Percentiles rank a stretch among this genome's conserved stretches.
These are phyloP conservation scores for Syzygium oleosum DNA, from an alignment of 345 rosid genomes.

Conservation along the genomic window DNA sequence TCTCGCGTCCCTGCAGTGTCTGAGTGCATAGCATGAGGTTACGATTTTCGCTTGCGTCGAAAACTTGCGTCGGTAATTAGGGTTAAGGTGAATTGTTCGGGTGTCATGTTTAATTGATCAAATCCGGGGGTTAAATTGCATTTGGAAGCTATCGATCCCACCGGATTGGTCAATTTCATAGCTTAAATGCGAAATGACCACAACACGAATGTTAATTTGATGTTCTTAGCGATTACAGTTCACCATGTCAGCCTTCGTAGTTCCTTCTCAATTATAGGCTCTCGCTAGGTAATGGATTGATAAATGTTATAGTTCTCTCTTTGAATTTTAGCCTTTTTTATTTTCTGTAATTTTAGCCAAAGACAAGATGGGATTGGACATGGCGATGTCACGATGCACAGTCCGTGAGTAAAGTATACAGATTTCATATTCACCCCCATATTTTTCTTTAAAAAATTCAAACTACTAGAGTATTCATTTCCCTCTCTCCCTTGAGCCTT, in stretches of 20 bases:
- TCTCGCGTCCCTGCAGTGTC: background rate
- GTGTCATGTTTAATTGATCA: background rate
- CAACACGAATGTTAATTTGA: rapidly evolving
- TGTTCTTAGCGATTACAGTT: background rate
- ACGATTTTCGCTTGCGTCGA: background rate
- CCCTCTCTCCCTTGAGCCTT: too few species aligned
- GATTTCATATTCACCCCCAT: background rate
- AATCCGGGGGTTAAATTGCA: background rate
- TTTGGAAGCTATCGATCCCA: too few species aligned
- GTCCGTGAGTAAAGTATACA: background rate
- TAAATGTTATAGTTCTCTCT: background rate
- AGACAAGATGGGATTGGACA: background rate
- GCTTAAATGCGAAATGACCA: background rate
- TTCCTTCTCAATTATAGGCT: background rate
- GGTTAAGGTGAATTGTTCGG: background rate
- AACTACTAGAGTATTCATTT: too few species aligned
- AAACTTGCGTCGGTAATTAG: too few species aligned
- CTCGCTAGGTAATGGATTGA: background rate
- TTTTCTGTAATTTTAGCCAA: background rate
- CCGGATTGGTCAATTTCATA: background rate
- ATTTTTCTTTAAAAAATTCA: background rate
- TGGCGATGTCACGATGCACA: rapidly evolving
- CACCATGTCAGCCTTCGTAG: rapidly evolving
- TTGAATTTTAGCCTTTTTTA: background rate
- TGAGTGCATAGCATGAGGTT: background rate